Evolutionary conservation across 2,329 filamentous ascomycete genomes (phyloP).

Genomic region (Aspergillus japonicus): DNA sequence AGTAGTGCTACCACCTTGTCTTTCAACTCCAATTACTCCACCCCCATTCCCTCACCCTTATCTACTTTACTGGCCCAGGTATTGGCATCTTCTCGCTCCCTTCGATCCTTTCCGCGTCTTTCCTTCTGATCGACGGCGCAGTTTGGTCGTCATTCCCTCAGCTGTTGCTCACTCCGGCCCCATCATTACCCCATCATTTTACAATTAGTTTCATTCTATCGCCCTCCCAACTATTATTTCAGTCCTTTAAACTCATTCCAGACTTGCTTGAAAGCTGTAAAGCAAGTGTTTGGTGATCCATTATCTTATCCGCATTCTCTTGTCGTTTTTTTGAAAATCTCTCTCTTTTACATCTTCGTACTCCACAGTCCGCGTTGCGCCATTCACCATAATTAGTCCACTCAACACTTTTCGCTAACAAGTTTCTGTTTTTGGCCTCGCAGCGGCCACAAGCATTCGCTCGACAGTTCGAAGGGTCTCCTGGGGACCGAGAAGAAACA

Average conservation of each 20-base stretch:
- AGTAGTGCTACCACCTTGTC: conserved; percentile 6
- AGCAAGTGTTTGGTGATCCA: neutral
- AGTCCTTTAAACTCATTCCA: neutral
- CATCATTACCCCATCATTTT: neutral
- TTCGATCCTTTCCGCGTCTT: conserved; percentile 7
- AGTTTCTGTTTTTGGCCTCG: neutral
- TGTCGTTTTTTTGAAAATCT: neutral
- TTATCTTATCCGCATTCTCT: neutral
- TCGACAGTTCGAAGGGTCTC: conserved; percentile 31
- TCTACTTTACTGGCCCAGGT: conserved; percentile 2
- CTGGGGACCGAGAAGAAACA: conserved; percentile 29
- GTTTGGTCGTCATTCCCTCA: neutral
- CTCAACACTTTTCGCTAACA: conserved; percentile 12
- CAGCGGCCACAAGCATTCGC: conserved; percentile 30
- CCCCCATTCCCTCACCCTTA: conserved; percentile 1
- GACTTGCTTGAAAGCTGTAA: neutral
- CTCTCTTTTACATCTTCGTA: conserved; percentile 1
- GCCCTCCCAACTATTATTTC: too few species aligned
- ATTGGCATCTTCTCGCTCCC: conserved; percentile 3
- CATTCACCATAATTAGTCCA: neutral
- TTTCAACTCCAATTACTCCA: conserved; percentile 5
- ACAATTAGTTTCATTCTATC: too few species aligned
- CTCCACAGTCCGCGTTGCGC: conserved; percentile 1
- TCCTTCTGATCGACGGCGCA: conserved; percentile 9
- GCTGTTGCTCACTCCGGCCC: neutral